Evolutionary conservation across 345 rosid genomes (phyloP), one percentile per base, ranked within the genome.

Genomic region (Boechera divaricarpa): DNA sequence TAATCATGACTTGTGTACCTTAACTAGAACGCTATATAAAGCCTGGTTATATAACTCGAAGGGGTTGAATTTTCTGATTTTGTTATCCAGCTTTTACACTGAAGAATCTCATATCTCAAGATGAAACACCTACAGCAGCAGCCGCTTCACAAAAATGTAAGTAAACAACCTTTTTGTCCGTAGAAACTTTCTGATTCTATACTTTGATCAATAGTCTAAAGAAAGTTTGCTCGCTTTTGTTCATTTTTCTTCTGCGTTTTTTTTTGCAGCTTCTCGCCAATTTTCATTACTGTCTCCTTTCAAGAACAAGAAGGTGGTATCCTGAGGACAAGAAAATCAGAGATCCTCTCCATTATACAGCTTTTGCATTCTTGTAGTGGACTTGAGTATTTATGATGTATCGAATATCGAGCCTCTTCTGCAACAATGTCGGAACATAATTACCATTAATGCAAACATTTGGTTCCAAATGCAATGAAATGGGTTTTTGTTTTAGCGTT

Each of bases 101-200:
- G 88, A 94, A 90, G 82, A 92, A 84, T 73, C 90, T 94, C 10
- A 90, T 94, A 81, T 90, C 92, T 53, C 93, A 84, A 86, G 97
- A 89, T 39, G 98, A 92, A 78, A 85, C 91, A 15, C 91, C 86
- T 2, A 77, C 85, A 52, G 85, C 87, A 18, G 78, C 67, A 67
- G 59, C 77, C 5, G 84, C 90, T 77, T 85, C 89, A 36, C 90
- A 87, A 53, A 92, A 88, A 84, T 52, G 97, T 92, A 86, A 86
- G 94, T 58, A 39, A 31, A 47, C 26, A n/a, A 70, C 6, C 13
- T 47, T 3, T 12, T 21, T 5, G 1, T 32, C 42, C 18, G 36
- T 33, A 26, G 13, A 66, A 13, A 72, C 8, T 36, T 26, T 58
- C n/a, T 55, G 41, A 39, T 15, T 16, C 55, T 57, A 32, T 7